A percentile compares a stretch with the other conserved stretches of the same genome.
phyloP scores from a whole-genome alignment of 176 grass and related monocot genomes.

The Phoenix roebelenii region DNA sequence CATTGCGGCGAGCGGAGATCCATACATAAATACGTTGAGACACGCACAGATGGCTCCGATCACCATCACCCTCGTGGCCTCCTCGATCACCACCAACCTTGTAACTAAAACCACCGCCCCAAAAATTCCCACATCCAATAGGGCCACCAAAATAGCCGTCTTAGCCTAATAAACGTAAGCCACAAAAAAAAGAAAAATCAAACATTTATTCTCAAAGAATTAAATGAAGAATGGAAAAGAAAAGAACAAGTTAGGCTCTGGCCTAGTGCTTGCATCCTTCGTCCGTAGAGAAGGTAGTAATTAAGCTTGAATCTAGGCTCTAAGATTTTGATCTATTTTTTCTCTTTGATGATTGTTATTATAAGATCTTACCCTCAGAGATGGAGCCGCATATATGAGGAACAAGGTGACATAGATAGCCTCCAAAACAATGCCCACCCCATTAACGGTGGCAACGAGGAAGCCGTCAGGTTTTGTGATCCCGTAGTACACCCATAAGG shows the following conservation, averaged over 20 bases:
- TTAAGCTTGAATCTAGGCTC: too few species aligned
- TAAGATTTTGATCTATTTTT: too few species aligned
- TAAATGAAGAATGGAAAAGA: too few species aligned
- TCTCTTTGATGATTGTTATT: too few species aligned
- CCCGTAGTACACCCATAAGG: slow-evolving; percentile 73
- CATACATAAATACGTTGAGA: slow-evolving; percentile 64
- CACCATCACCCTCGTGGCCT: slow-evolving; percentile 26
- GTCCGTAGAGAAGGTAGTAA: too few species aligned
- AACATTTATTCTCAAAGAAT: too few species aligned
- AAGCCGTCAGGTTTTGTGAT: slow-evolving; percentile 54
- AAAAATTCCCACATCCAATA: slow-evolving; percentile 37
- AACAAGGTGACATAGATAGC: slow-evolving; percentile 52
- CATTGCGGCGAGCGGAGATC: slow-evolving; percentile 50
- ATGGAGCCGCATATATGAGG: slow-evolving; percentile 33
- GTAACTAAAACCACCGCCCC: slow-evolving; percentile 34
- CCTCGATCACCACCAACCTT: slow-evolving; percentile 28
- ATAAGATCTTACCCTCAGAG: slow-evolving; percentile 30
- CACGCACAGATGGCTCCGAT: slow-evolving; percentile 45
- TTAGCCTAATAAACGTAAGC: slow-evolving; percentile 28
- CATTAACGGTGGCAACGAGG: slow-evolving; percentile 77
- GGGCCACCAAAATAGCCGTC: slow-evolving; percentile 38
- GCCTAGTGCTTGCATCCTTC: too few species aligned
- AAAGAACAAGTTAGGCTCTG: too few species aligned
- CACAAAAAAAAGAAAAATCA: too few species aligned
- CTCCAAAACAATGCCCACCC: slow-evolving; percentile 37